phyloP scores from a whole-genome alignment of 2,329 filamentous ascomycete genomes.

The Pseudogymnoascus sp. region DNA sequence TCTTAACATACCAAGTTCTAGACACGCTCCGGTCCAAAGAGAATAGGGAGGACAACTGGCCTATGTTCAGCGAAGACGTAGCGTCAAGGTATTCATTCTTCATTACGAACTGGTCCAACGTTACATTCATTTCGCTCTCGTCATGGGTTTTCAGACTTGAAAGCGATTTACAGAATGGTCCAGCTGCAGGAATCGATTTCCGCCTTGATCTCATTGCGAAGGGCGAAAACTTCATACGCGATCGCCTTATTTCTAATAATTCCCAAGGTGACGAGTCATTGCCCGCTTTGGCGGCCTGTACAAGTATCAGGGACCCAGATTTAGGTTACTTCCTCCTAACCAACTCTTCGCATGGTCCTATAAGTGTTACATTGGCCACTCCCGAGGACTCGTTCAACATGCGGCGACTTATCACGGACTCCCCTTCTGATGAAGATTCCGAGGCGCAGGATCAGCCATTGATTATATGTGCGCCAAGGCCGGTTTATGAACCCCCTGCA shows the following conservation, averaged over 20 bases:
- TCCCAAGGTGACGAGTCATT: slow-evolving; percentile 34
- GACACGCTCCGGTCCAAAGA: slow-evolving; percentile 50
- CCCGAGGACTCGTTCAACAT: slow-evolving; percentile 45
- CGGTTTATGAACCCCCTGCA: slow-evolving; percentile 55
- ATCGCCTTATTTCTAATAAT: slow-evolving; percentile 48
- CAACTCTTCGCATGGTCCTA: slow-evolving; percentile 47
- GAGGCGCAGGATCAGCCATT: slow-evolving; percentile 39
- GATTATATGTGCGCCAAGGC: slow-evolving; percentile 54
- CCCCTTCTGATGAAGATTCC: slow-evolving; percentile 35
- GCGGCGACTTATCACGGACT: slow-evolving; percentile 35
- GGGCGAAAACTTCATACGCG: slow-evolving; percentile 46
- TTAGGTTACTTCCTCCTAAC: slow-evolving; percentile 56
- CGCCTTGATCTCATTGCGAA: slow-evolving; percentile 52
- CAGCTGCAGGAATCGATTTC: slow-evolving; percentile 51
- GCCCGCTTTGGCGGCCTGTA: slow-evolving; percentile 44
- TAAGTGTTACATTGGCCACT: slow-evolving; percentile 50
- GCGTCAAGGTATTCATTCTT: slow-evolving; percentile 56
- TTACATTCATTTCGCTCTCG: slow-evolving; percentile 51
- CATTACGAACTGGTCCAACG: slow-evolving; percentile 51
- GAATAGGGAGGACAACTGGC: slow-evolving; percentile 49
- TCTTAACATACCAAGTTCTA: slow-evolving; percentile 54
- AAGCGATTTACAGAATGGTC: slow-evolving; percentile 48
- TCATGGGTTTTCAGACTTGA: slow-evolving; percentile 58
- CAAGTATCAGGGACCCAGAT: slow-evolving; percentile 50
- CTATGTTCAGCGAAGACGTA: slow-evolving; percentile 52